Evolutionary conservation across 2,329 filamentous ascomycete genomes (phyloP).

Genomic region (Neofusicoccum kwambonambiense): DNA sequence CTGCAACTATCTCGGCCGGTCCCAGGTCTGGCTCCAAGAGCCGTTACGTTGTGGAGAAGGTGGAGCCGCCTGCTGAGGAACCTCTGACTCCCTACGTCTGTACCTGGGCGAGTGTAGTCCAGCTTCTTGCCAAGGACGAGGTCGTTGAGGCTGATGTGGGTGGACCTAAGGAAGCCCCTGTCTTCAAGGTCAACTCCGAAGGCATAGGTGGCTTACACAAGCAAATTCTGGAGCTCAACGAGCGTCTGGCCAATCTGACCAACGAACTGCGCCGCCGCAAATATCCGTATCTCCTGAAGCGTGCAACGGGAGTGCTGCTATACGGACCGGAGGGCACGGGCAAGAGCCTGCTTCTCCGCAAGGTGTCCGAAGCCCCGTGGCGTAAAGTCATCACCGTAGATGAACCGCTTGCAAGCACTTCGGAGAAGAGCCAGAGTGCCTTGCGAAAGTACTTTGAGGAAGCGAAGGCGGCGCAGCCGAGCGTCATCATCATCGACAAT

Average conservation of each 20-base stretch:
- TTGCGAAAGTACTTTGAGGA: slow-evolving; percentile 69
- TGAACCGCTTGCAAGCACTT: slow-evolving; percentile 39
- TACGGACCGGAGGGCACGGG: slow-evolving; percentile 83
- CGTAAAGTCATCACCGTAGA: slow-evolving; percentile 64
- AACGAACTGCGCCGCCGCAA: slow-evolving; percentile 14
- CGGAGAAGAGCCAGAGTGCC: slow-evolving; percentile 48
- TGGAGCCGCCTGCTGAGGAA: slow-evolving; percentile 43
- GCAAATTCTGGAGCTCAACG: slow-evolving; percentile 66
- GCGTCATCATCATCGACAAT: slow-evolving; percentile 76
- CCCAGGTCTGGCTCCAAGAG: slow-evolving; percentile 57
- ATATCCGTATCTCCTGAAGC: slow-evolving; percentile 3
- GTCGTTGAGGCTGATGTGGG: slow-evolving; percentile 13
- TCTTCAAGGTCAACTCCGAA: slow-evolving; percentile 28
- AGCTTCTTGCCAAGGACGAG: slow-evolving; percentile 22
- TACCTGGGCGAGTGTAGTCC: slow-evolving; percentile 26
- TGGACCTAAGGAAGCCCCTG: slow-evolving; percentile 3
- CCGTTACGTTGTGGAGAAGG: slow-evolving; percentile 60
- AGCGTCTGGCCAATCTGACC: slow-evolving; percentile 52
- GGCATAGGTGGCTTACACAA: slow-evolving; percentile 67
- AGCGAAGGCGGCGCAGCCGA: slow-evolving; percentile 68
- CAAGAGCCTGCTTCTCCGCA: slow-evolving; percentile 72
- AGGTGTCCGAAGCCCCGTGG: slow-evolving; percentile 67
- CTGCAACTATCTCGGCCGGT: slow-evolving; percentile 33
- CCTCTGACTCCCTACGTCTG: slow-evolving; percentile 30
- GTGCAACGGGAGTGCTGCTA: slow-evolving; percentile 61